These are phyloP conservation scores for Limonium bicolor DNA, from an alignment of 148 eudicot species.

Conservation along the genomic window DNA sequence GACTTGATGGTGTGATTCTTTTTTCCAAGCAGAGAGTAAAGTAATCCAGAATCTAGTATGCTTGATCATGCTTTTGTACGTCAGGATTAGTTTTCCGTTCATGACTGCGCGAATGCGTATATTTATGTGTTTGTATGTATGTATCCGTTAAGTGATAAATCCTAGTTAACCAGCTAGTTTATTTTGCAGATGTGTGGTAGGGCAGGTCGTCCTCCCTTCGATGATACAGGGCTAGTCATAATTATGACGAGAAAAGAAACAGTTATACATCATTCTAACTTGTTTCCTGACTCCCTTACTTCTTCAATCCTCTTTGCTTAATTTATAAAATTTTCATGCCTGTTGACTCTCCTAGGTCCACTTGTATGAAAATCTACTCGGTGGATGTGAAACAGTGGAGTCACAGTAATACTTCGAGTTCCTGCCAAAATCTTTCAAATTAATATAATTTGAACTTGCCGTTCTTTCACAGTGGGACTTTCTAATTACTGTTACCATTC, in stretches of 20 bases:
- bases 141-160: too few species aligned
- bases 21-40: too few species aligned
- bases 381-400: conserved; percentile 92
- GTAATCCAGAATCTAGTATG: too few species aligned
- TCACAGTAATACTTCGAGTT: conserved; percentile 64
- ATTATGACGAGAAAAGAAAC: conserved; percentile 98
- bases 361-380: conserved; percentile 82
- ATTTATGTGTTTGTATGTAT: too few species aligned
- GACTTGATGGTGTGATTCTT: too few species aligned
- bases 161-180: neutral
- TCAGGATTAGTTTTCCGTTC: too few species aligned
- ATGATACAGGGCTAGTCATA: conserved; percentile 91
- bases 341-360: conserved; percentile 48
- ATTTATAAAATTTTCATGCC: neutral
- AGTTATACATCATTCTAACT: conserved; percentile 20
- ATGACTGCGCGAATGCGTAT: too few species aligned
- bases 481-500: too few species aligned
- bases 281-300: neutral
- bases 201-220: conserved; percentile 99
- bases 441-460: neutral
- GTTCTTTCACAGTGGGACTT: neutral
- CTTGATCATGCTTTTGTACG: too few species aligned
- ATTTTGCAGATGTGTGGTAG: conserved; percentile 85
- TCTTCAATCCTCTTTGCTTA: neutral
- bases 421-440: neutral